These are phyloP conservation scores for Pichia eremophila DNA, from an alignment of 805 yeast genomes.

Conservation along the genomic window DNA sequence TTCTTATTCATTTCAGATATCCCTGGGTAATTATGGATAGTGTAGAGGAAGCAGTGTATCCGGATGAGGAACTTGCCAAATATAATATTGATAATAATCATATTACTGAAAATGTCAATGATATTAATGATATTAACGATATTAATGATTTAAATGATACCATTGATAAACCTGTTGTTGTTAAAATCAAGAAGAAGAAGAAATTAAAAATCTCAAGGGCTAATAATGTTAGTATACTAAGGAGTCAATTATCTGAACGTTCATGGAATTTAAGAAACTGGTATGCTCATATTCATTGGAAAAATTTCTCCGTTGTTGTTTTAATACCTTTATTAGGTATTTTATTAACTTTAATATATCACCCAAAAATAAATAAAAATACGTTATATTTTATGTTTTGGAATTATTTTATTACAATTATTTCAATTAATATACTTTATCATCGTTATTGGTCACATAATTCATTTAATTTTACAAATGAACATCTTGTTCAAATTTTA, in stretches of 20 bases:
- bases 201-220: conserved; percentile 18
- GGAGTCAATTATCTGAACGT: conserved; percentile 55
- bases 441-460: conserved; percentile 71
- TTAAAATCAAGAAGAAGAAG: conserved; percentile 24
- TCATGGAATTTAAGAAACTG: conserved; percentile 70
- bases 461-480: conserved; percentile 35
- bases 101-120: neutral
- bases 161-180: neutral
- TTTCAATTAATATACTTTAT: conserved; percentile 77
- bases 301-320: conserved; percentile 47
- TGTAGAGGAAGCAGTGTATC: conserved; percentile 24
- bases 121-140: neutral
- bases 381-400: conserved; percentile 43
- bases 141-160: neutral
- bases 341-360: neutral
- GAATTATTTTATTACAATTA: conserved; percentile 51
- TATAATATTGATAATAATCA: conserved; percentile 7
- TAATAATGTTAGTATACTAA: conserved; percentile 11
- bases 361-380: conserved; percentile 10
- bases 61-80: conserved; percentile 21
- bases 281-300: conserved; percentile 69
- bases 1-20: neutral
- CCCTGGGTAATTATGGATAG: neutral
- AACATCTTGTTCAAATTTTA: conserved; percentile 37
- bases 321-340: conserved; percentile 39